Evolutionary conservation across 805 yeast species (phyloP).

Genomic region (Pichia sporocuriosa): DNA sequence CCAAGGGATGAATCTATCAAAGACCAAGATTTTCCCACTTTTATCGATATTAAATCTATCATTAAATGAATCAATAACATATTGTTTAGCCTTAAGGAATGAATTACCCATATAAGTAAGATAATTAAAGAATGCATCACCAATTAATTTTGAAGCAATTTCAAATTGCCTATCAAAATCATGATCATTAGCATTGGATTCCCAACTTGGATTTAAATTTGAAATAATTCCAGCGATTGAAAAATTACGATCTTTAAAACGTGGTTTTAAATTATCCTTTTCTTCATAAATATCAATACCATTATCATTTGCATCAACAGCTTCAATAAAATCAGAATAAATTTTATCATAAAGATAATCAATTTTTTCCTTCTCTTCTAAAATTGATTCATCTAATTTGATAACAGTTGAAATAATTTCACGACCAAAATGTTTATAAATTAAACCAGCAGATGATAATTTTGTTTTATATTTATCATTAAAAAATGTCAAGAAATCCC

Average conservation of each 20-base stretch:
- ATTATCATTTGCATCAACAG: conserved; percentile 93
- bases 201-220: conserved; percentile 82
- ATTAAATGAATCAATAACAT: conserved; percentile 66
- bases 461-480: conserved; percentile 60
- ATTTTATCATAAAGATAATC: conserved; percentile 65
- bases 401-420: conserved; percentile 54
- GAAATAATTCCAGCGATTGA: conserved; percentile 74
- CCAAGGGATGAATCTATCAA: conserved; percentile 88
- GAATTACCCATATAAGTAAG: conserved; percentile 70
- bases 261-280: conserved; percentile 44
- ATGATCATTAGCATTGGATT: conserved; percentile 55
- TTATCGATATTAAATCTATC: conserved; percentile 53
- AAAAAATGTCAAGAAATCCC: conserved; percentile 79
- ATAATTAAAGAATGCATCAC: conserved; percentile 62
- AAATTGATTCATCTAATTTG: conserved; percentile 30
- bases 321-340: conserved; percentile 83
- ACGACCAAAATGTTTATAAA: conserved; percentile 80
- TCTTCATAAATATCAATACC: conserved; percentile 71
- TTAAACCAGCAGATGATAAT: conserved; percentile 87
- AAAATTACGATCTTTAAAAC: conserved; percentile 66
- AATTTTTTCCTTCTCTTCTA: conserved; percentile 31
- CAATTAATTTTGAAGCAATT: conserved; percentile 77
- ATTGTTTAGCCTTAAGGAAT: conserved; percentile 84
- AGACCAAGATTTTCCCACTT: conserved; percentile 67
- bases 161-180: conserved; percentile 60